Percentiles rank a stretch among this genome's conserved stretches.
These are phyloP conservation scores for Hypholoma sublateritium DNA, from an alignment of 768 basidiomycete species.

Conservation along the genomic window DNA sequence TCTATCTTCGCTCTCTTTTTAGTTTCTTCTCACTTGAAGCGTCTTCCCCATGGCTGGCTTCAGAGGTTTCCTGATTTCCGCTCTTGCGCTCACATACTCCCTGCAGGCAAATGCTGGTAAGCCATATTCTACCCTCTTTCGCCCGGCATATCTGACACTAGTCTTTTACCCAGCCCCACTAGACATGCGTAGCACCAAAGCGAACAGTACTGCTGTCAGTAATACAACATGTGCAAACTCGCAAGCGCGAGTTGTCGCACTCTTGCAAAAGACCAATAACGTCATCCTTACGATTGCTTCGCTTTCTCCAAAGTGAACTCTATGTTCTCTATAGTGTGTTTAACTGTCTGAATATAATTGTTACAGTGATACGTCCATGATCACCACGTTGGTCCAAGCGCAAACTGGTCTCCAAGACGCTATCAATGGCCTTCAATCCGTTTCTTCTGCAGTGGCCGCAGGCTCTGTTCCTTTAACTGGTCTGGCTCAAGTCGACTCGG, in stretches of 20 bases:
- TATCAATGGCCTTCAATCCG: conserved; percentile 2
- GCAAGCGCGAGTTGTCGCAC: not conserved
- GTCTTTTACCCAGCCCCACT: conserved; percentile 4
- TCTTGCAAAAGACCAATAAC: not conserved
- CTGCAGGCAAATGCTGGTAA: conserved; percentile 9
- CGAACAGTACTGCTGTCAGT: not conserved
- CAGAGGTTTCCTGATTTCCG: conserved; percentile 10
- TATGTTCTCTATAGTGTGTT: not conserved
- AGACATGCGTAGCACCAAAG: not conserved
- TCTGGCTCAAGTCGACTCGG: conserved; percentile 5
- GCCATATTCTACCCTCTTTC: not conserved
- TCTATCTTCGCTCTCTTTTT: conserved; percentile 2
- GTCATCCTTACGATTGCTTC: not conserved
- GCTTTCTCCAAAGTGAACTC: not conserved
- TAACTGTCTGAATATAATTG: not conserved
- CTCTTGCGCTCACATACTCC: conserved; percentile 10
- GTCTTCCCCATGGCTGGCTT: conserved; percentile 22
- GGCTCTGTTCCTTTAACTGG: conserved; percentile 5
- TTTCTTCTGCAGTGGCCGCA: conserved; percentile 4
- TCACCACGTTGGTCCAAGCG: conserved; percentile 2
- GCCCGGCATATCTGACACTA: not conserved
- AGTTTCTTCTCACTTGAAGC: not conserved
- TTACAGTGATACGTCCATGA: conserved; percentile 5
- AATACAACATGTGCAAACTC: not conserved
- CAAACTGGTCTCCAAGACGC: conserved; percentile 9